Evolutionary conservation across 1,139 yeast species (phyloP).

Genomic region (Candida sp.): DNA sequence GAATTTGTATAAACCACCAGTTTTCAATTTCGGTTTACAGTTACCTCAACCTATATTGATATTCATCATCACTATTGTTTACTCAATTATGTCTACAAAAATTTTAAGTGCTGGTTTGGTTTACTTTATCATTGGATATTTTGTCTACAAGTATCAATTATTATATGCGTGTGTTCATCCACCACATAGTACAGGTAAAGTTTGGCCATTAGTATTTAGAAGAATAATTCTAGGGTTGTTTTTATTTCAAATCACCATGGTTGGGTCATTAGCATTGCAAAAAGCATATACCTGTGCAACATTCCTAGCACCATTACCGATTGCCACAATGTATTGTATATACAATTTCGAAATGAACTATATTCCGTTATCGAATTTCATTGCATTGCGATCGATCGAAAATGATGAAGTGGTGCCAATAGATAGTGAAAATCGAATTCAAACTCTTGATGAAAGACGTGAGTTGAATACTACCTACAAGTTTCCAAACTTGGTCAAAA

Average conservation of each 20-base stretch:
- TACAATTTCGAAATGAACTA: slow-evolving; percentile 84
- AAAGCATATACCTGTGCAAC: slow-evolving; percentile 76
- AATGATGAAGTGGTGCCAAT: slow-evolving; percentile 10
- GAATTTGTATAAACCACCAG: slow-evolving; percentile 51
- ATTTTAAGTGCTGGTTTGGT: slow-evolving; percentile 61
- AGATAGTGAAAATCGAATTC: slow-evolving; percentile 9
- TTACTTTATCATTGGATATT: slow-evolving; percentile 60
- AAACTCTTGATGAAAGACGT: slow-evolving; percentile 65
- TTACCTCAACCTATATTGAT: slow-evolving; percentile 65
- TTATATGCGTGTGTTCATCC: slow-evolving; percentile 68
- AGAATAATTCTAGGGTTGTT: slow-evolving; percentile 56
- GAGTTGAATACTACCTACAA: slow-evolving; percentile 68
- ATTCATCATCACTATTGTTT: slow-evolving; percentile 57
- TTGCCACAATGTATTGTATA: slow-evolving; percentile 60
- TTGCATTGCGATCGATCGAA: slow-evolving; percentile 65
- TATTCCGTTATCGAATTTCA: slow-evolving; percentile 76
- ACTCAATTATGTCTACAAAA: slow-evolving; percentile 63
- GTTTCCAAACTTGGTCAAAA: slow-evolving; percentile 68
- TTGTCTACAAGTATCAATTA: slow-evolving; percentile 63
- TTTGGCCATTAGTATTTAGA: slow-evolving; percentile 65
- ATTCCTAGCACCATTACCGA: slow-evolving; percentile 70
- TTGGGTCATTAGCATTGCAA: slow-evolving; percentile 79
- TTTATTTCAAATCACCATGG: slow-evolving; percentile 83
- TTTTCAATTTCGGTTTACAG: slow-evolving; percentile 62
- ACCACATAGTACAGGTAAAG: slow-evolving; percentile 68